Conservation (phyloP, 495 filamentous ascomycete genomes). For the Baudoinia panamericana region DNA sequence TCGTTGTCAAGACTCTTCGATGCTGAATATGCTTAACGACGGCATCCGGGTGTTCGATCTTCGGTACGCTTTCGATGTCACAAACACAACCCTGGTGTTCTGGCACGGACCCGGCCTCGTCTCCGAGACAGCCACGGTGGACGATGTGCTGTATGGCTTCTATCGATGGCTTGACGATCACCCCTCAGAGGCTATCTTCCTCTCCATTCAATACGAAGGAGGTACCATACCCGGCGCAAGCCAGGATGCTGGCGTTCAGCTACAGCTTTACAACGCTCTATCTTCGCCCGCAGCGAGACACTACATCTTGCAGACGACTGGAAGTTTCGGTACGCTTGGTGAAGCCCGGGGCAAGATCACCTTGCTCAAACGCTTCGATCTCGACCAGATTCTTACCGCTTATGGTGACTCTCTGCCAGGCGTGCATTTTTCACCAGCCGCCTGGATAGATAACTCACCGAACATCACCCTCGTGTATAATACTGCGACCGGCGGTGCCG, state of each 20-base stretch:
- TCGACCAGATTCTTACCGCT: slow-evolving; percentile 25
- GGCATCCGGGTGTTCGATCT: slow-evolving; percentile 43
- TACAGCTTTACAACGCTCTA: slow-evolving; percentile 26
- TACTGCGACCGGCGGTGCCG: slow-evolving; percentile 24
- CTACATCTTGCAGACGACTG: slow-evolving; percentile 32
- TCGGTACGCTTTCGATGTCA: slow-evolving; percentile 36
- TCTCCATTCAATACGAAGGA: slow-evolving; percentile 35
- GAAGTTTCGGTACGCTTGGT: slow-evolving; percentile 30
- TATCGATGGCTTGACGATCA: slow-evolving; percentile 33
- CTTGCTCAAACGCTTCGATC: slow-evolving; percentile 33
- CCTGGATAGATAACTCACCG: slow-evolving; percentile 31
- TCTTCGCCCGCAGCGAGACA: slow-evolving; percentile 27
- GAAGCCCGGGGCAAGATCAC: slow-evolving; percentile 34
- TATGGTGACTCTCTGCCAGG: slow-evolving; percentile 30
- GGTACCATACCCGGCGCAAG: slow-evolving; percentile 15
- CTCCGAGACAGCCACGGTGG: slow-evolving; percentile 33
- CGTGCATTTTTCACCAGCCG: slow-evolving; percentile 31
- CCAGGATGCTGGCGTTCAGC: slow-evolving; percentile 30
- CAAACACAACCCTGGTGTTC: slow-evolving; percentile 35
- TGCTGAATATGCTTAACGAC: slow-evolving; percentile 32
- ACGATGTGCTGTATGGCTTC: slow-evolving; percentile 38
- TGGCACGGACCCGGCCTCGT: slow-evolving; percentile 38
- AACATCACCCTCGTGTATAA: slow-evolving; percentile 31
- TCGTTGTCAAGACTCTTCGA: slow-evolving; percentile 32
- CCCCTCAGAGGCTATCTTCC: slow-evolving; percentile 15